Percentiles rank a stretch among this genome's conserved stretches.
Evolutionary conservation across 192 early-diverging fungal species (phyloP).

Genomic region (Backusella psychrophila): DNA sequence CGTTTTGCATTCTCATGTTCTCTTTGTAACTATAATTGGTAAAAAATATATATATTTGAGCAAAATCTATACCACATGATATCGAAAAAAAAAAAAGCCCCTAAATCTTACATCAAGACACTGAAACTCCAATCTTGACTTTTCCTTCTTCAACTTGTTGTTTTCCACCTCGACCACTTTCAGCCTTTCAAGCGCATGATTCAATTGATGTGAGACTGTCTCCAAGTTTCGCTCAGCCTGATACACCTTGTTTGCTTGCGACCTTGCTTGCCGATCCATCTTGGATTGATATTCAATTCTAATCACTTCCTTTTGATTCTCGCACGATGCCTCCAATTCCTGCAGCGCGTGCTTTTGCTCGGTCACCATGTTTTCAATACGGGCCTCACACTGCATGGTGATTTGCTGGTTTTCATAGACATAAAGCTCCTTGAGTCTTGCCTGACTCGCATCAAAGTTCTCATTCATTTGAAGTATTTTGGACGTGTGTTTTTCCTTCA

Average conservation of each 20-base stretch:
- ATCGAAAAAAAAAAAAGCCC: background rate
- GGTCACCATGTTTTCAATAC: constrained; percentile 6
- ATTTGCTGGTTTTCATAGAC: constrained; percentile 16
- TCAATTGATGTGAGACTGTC: background rate
- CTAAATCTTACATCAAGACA: background rate
- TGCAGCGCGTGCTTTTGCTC: constrained; percentile 9
- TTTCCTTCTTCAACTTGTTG: background rate
- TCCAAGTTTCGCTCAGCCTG: background rate
- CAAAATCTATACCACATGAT: background rate
- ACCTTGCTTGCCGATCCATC: background rate
- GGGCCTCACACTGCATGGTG: constrained; percentile 20
- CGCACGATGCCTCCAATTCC: background rate
- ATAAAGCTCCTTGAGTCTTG: constrained; percentile 1
- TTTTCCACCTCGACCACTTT: background rate
- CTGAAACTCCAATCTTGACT: background rate
- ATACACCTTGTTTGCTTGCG: background rate
- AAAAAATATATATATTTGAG: background rate
- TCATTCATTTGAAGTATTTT: background rate
- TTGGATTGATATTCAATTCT: constrained; percentile 11
- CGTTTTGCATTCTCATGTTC: constrained; percentile 5
- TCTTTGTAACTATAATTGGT: background rate
- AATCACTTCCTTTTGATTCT: constrained; percentile 13
- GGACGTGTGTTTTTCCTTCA: background rate
- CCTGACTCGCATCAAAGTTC: background rate
- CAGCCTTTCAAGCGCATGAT: background rate